These are phyloP conservation scores for Deinandra increscens DNA, from an alignment of 129 eudicot species.

Conservation along the genomic window DNA sequence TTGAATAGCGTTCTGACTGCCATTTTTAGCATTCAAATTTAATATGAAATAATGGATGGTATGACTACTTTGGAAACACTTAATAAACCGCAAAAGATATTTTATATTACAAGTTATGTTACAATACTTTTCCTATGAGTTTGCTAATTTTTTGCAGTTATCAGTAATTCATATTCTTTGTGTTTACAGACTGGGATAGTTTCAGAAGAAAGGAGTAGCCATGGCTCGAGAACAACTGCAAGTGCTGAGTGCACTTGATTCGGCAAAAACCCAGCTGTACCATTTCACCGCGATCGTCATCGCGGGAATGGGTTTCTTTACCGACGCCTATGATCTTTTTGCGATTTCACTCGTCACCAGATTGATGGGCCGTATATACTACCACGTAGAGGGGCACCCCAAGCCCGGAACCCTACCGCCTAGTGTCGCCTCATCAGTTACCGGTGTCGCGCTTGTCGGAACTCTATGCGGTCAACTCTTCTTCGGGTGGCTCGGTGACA, in stretches of 20 bases:
- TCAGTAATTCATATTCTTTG: not conserved
- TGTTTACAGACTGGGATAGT: conserved; percentile 15
- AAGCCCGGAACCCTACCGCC: conserved; percentile 50
- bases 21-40: too few relatives aligned
- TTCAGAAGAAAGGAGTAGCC: conserved; percentile 20
- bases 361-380: conserved; percentile 51
- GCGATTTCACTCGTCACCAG: conserved; percentile 50
- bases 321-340: conserved; percentile 57
- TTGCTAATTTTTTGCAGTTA: not conserved
- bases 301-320: conserved; percentile 66
- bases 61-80: not conserved
- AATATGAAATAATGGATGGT: too few relatives aligned
- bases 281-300: conserved; percentile 52
- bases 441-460: conserved; percentile 50
- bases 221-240: conserved; percentile 41
- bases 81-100: too few relatives aligned
- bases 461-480: conserved; percentile 48
- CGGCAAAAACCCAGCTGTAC: conserved; percentile 49
- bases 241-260: conserved; percentile 54
- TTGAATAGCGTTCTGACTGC: too few relatives aligned
- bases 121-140: too few relatives aligned
- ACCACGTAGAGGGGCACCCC: conserved; percentile 14
- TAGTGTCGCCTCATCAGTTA: conserved; percentile 36
- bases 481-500: conserved; percentile 63
- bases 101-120: not conserved